phyloP scores from a whole-genome alignment of 1,139 yeast species.

The Candida neerlandica region DNA sequence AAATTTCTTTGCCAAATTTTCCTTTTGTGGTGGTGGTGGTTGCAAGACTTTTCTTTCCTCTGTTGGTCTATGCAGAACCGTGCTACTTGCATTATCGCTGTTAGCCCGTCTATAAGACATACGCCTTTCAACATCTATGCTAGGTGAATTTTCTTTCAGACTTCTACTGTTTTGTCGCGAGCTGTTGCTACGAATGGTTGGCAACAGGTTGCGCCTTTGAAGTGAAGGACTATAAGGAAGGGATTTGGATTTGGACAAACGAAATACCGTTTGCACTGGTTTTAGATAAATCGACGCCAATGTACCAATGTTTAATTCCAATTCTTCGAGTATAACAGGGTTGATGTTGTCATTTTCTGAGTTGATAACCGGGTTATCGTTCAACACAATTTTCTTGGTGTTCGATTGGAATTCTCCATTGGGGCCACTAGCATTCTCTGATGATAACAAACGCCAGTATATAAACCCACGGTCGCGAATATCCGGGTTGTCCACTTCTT shows the following conservation, averaged over 20 bases:
- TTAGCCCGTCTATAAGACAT: conserved; percentile 15
- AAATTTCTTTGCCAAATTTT: conserved; percentile 32
- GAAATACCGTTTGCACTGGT: conserved; percentile 78
- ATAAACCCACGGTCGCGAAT: conserved; percentile 81
- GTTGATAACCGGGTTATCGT: conserved; percentile 63
- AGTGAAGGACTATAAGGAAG: conserved; percentile 69
- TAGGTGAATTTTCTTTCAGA: conserved; percentile 9
- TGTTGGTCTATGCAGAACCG: background rate
- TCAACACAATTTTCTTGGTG: conserved; percentile 60
- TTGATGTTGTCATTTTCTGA: conserved; percentile 74
- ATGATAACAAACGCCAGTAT: conserved; percentile 79
- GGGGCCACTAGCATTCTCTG: conserved; percentile 32
- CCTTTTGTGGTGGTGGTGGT: conserved; percentile 17
- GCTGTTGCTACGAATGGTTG: background rate
- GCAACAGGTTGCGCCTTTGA: conserved; percentile 21
- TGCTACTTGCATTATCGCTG: conserved; percentile 10
- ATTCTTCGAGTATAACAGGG: conserved; percentile 70
- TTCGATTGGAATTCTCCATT: conserved; percentile 38
- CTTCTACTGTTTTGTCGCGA: conserved; percentile 6
- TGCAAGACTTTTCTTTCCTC: background rate
- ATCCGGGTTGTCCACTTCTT: conserved; percentile 76
- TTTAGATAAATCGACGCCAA: conserved; percentile 83
- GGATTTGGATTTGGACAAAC: conserved; percentile 58
- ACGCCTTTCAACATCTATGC: conserved; percentile 8
- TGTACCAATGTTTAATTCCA: conserved; percentile 80